Evolutionary conservation across 345 rosid genomes (phyloP).

Genomic region (Sonneratia alba): DNA sequence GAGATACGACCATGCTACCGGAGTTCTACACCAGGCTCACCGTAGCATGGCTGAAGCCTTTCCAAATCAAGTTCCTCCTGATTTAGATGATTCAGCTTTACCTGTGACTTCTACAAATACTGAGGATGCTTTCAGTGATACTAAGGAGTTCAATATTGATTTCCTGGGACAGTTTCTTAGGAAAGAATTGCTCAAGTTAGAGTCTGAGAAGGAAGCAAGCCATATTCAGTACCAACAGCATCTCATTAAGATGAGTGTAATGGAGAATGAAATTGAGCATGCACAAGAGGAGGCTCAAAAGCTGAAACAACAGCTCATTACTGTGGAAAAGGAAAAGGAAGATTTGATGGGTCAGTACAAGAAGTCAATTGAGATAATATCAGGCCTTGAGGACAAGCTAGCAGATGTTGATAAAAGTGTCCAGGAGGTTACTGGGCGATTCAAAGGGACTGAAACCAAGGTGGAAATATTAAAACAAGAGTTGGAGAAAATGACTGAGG

Average conservation of each 20-base stretch:
- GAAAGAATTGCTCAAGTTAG: conserved; percentile 65
- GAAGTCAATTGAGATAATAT: conserved; percentile 47
- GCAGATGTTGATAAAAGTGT: background rate
- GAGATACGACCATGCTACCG: conserved; percentile 93
- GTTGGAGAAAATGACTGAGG: conserved; percentile 44
- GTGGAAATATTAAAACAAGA: conserved; percentile 26
- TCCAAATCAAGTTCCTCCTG: conserved; percentile 71
- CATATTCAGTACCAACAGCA: conserved; percentile 56
- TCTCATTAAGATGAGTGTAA: conserved; percentile 50
- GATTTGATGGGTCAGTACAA: conserved; percentile 41
- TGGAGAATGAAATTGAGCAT: conserved; percentile 39
- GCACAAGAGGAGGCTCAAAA: conserved; percentile 54
- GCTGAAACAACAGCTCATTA: conserved; percentile 46
- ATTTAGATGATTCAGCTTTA: background rate
- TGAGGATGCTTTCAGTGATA: conserved; percentile 52
- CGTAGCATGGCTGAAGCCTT: conserved; percentile 86
- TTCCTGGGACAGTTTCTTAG: conserved; percentile 49
- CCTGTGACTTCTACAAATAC: conserved; percentile 7
- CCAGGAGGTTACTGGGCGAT: background rate
- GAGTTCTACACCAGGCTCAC: conserved; percentile 84
- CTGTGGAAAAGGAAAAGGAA: conserved; percentile 60
- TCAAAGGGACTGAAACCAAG: background rate
- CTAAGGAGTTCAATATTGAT: conserved; percentile 30
- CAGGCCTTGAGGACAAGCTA: conserved; percentile 41
- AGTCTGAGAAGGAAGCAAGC: conserved; percentile 74